Base-by-base conservation (phyloP, 257 asterid genomes). In the Agastache rugosa region DNA sequence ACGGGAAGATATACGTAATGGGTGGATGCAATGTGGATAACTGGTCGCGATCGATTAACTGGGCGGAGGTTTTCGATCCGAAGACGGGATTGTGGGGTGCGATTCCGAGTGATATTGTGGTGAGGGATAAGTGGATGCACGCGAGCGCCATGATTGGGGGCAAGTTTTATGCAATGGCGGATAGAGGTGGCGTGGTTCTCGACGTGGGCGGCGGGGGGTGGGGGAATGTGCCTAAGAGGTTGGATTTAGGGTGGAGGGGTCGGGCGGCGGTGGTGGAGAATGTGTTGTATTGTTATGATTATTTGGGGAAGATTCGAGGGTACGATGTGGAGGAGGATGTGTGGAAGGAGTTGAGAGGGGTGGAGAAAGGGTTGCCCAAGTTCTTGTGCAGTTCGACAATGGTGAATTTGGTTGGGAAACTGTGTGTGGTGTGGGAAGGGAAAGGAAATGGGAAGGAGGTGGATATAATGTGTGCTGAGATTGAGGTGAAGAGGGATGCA, bases 61-160 rank as follows among this genome's bases (percentile, higher is more conserved):
- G 98, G 97, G 97, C 97, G 0, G 97, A 92, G 86, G 90, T 77
- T 31, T 88, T 86, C 54, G 97, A 94, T 69, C 85, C 93, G 15
- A 42, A 50, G 59, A 71, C 77, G 0, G 93, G 84, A 47, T 37
- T 35, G 8, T 91, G 97, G 97, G 37, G 69, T 0, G 75, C 93
- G 6, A 76, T 94, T 15, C 92, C 90, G 16, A 88, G 97, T 80
- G 90, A 80, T 1, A 80, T 86, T 69, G 97, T 90, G 80, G 78
- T 88, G 55, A 88, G 94, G 91, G 93, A 86, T 48, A 94, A 90
- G 63, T 90, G 98, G 98, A 94, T 94, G 97, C 97, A 91, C 83
- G 97, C 93, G 3, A 88, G 95, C 45, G 93, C 96, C 2, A 77
- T 94, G 68, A 77, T 92, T 3, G 94, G 86, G 39, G 78, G 76